These are phyloP conservation scores for Botrytis deweyae DNA, from an alignment of 2,329 filamentous ascomycete species.

Conservation along the genomic window DNA sequence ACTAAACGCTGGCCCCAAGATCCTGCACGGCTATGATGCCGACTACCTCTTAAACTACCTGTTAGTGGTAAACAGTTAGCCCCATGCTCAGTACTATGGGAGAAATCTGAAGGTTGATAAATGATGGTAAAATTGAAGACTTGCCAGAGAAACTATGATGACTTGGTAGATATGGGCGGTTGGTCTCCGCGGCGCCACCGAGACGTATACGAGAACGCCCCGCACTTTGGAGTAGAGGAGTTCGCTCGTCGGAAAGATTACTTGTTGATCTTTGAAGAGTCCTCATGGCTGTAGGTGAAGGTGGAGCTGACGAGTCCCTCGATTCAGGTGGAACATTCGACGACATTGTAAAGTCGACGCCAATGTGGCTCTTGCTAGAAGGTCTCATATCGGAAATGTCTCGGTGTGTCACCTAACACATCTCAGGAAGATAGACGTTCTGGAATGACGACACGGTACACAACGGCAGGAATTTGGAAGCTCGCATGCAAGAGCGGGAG, in stretches of 20 bases:
- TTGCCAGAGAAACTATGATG: conserved; percentile 34
- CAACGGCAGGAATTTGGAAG: neutral
- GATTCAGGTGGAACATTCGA: conserved; percentile 16
- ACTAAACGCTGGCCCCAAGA: conserved; percentile 63
- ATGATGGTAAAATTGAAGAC: neutral
- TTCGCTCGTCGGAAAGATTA: conserved; percentile 34
- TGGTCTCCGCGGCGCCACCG: conserved; percentile 27
- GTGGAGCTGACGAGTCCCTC: conserved; percentile 19
- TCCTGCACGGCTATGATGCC: conserved; percentile 51
- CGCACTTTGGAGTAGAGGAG: conserved; percentile 31
- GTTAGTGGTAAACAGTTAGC: conserved; percentile 6
- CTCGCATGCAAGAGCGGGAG: neutral
- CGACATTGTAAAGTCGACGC: conserved; percentile 17
- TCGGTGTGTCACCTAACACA: conserved; percentile 22
- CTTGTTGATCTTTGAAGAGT: conserved; percentile 19
- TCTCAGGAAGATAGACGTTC: conserved; percentile 3
- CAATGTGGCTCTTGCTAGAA: conserved; percentile 16
- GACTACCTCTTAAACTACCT: conserved; percentile 37
- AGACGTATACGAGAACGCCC: conserved; percentile 36
- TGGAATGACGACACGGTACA: conserved; percentile 4
- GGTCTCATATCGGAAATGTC: conserved; percentile 15
- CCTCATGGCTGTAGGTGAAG: conserved; percentile 21
- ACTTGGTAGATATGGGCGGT: conserved; percentile 31
- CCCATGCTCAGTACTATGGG: neutral
- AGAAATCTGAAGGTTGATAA: neutral